These are phyloP conservation scores for Carpinus viminea DNA, from an alignment of 306 rosid genomes.

Conservation along the genomic window DNA sequence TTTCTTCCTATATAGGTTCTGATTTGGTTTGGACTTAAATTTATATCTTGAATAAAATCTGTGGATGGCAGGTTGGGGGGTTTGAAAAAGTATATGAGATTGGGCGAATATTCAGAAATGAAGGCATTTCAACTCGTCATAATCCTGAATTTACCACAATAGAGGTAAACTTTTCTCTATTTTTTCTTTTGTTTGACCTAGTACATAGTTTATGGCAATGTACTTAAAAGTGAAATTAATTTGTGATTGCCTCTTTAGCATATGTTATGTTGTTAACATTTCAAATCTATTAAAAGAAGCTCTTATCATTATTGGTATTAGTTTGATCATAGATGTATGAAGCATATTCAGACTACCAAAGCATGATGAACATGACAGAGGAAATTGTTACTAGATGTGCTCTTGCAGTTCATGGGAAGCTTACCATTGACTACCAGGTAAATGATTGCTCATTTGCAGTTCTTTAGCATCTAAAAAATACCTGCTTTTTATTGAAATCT, in stretches of 20 bases:
- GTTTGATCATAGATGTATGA: constrained; percentile 81
- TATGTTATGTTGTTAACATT: neutral
- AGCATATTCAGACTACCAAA: constrained; percentile 96
- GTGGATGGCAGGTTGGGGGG: constrained; percentile 81
- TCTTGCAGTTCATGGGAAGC: constrained; percentile 81
- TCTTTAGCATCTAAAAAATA: neutral
- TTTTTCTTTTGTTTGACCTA: constrained; percentile 20
- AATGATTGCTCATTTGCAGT: constrained; percentile 2
- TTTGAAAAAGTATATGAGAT: constrained; percentile 94
- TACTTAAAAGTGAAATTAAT: constrained; percentile 8
- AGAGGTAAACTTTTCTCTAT: constrained; percentile 59
- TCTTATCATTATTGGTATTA: constrained; percentile 48
- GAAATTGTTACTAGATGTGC: constrained; percentile 90
- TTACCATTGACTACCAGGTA: constrained; percentile 90
- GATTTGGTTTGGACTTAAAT: constrained; percentile 4
- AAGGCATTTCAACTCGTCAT: constrained; percentile 97
- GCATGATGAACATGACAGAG: constrained; percentile 97
- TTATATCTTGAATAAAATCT: constrained; percentile 19
- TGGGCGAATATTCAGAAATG: constrained; percentile 96
- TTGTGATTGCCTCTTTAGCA: constrained; percentile 12
- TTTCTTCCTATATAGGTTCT: constrained; percentile 23
- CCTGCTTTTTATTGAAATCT: constrained; percentile 11
- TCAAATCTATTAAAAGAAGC: constrained; percentile 24
- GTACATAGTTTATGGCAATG: constrained; percentile 18
- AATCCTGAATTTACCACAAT: constrained; percentile 98